Base-by-base conservation (phyloP, 257 asterid genomes). In the Pogostemon cablin region DNA sequence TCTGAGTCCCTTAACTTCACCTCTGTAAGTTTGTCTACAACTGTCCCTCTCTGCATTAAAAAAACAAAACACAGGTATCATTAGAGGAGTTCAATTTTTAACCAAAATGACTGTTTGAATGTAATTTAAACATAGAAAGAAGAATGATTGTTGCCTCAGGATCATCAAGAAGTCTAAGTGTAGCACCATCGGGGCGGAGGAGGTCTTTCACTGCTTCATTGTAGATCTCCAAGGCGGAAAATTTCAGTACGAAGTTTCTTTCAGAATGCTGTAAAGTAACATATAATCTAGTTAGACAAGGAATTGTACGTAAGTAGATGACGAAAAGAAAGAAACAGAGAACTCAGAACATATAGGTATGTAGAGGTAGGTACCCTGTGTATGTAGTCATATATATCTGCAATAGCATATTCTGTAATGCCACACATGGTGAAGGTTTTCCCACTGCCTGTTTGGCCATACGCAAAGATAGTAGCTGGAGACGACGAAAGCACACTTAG, bases 161-260 rank as follows among this genome's bases (percentile, higher is more conserved):
- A 86, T 93, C 99, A 43, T 93, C 99, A 25, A 93, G 89, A 74
- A 93, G 96, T 65, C 99, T 79, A 63, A 93, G 96, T 11, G 88
- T 84, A 78, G 83, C 61, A 41, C 67, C 71, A 47, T 91, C 97
- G 17, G 78, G 11, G 54, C 85, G 80, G 34, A 95, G 89, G 49
- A 92, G 97, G 83, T 91, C 99, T 71, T 81, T 89, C 38, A 95
- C 98, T 41, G 86, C 79, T 78, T 95, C 99, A 55, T 95, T 95
- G 87, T 95, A 95, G 17, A 95, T 95, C 86, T 95, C 99, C 84
- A 91, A 84, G 32, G 98, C 99, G n/a, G 97, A 88, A 67, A 95
- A 95, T 77, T 86, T 95, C 11, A 91, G 69, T 4, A 71, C 71
- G 63, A 79, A 95, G 65, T 82, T 72, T 73, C 97, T 82, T 70